phyloP scores from a whole-genome alignment of 75 land plant genomes.

The Pinus tabuliformis region DNA sequence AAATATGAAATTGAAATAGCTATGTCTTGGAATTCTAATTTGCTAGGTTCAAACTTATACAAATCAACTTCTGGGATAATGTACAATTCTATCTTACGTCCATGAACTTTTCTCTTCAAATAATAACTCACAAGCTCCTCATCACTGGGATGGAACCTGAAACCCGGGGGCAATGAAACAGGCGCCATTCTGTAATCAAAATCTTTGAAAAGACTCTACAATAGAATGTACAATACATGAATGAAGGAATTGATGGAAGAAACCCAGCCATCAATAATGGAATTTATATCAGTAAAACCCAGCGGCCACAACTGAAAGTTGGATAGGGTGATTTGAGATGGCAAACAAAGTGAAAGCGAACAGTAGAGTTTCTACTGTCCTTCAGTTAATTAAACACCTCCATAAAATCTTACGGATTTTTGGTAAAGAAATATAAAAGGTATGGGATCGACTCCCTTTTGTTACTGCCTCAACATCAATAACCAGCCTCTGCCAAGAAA shows the following conservation, averaged over 20 bases:
- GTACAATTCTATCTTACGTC: slow-evolving; percentile 42
- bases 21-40: too few relatives aligned
- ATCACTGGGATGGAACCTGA: slow-evolving; percentile 54
- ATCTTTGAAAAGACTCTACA: not conserved
- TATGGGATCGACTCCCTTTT: too few relatives aligned
- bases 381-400: too few relatives aligned
- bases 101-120: slow-evolving; percentile 55
- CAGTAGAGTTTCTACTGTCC: not conserved
- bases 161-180: slow-evolving; percentile 44
- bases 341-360: not conserved
- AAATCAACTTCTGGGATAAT: slow-evolving; percentile 75
- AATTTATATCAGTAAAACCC: not conserved
- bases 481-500: too few relatives aligned
- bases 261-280: not conserved
- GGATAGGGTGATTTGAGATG: not conserved
- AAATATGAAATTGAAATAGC: too few relatives aligned
- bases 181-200: slow-evolving; percentile 26
- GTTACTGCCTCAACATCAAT: too few relatives aligned
- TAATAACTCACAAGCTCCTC: slow-evolving; percentile 68
- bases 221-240: not conserved
- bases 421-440: too few relatives aligned
- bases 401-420: too few relatives aligned
- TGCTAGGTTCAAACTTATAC: slow-evolving; percentile 67
- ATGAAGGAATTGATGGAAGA: not conserved
- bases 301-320: slow-evolving; percentile 7